Percentiles rank a stretch among this genome's conserved stretches.
phyloP scores from a whole-genome alignment of 2,329 filamentous ascomycete species.

The Stemphylium vesicarium region DNA sequence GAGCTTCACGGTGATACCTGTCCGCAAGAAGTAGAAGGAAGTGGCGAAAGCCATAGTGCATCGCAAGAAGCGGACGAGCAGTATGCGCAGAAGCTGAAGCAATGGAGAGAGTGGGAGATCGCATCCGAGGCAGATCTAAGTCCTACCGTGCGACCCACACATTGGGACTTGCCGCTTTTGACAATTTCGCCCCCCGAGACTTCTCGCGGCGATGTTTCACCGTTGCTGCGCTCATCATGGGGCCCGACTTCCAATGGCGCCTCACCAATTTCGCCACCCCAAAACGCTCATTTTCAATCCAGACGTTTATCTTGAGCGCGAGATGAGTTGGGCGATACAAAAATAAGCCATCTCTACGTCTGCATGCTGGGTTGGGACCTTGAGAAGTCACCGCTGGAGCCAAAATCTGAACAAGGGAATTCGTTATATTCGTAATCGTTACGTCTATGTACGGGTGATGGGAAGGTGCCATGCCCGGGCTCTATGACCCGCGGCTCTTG shows the following conservation, averaged over 20 bases:
- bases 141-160: not conserved
- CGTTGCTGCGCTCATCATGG: conserved; percentile 14
- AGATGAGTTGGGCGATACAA: not conserved
- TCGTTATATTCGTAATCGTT: not conserved
- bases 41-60: not conserved
- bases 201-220: conserved; percentile 13
- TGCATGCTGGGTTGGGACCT: too few species aligned
- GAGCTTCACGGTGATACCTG: conserved; percentile 27
- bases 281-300: conserved; percentile 13
- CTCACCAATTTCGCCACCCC: conserved; percentile 15
- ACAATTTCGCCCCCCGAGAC: conserved; percentile 10
- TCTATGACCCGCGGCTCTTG: conserved; percentile 10
- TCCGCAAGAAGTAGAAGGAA: conserved; percentile 24
- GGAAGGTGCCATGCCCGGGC: not conserved
- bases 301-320: not conserved
- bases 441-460: not conserved
- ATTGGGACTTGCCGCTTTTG: conserved; percentile 3
- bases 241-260: not conserved
- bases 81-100: conserved; percentile 12
- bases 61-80: conserved; percentile 15
- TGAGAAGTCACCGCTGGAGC: too few species aligned
- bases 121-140: conserved; percentile 4
- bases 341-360: not conserved
- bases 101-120: conserved; percentile 17
- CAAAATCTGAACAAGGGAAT: not conserved